These are phyloP conservation scores for Phytophthora foliorum DNA, from an alignment of 352 stramenopile genomes.

Conservation along the genomic window DNA sequence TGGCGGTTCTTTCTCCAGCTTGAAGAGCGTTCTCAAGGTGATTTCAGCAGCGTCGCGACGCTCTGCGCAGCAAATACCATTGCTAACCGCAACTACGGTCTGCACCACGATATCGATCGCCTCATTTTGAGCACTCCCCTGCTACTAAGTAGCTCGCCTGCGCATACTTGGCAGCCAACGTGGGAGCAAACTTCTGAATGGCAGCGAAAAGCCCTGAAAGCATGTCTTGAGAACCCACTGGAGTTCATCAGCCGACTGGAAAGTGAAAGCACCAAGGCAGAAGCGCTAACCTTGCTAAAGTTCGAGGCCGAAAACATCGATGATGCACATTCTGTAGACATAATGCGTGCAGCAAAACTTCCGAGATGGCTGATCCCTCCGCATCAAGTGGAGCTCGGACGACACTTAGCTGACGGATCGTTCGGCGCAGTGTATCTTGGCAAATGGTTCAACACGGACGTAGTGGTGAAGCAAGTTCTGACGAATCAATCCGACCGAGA, in stretches of 20 bases:
- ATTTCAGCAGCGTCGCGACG: background rate
- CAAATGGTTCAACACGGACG: slow-evolving; percentile 15
- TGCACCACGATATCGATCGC: slow-evolving; percentile 14
- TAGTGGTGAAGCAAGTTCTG: slow-evolving; percentile 4
- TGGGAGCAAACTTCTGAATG: background rate
- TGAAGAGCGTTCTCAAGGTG: background rate
- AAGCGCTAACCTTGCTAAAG: background rate
- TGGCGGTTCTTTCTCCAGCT: background rate
- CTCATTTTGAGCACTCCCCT: background rate
- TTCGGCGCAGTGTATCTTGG: slow-evolving; percentile 9
- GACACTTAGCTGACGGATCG: background rate
- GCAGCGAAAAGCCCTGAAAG: background rate
- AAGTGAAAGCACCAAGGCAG: background rate
- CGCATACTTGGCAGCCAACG: slow-evolving; percentile 9
- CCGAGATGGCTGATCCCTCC: slow-evolving; percentile 12
- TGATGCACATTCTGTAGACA: background rate
- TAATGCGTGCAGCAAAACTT: background rate
- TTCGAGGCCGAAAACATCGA: background rate
- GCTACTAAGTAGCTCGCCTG: background rate
- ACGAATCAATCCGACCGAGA: background rate
- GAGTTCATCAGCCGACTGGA: background rate
- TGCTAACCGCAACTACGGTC: slow-evolving; percentile 2
- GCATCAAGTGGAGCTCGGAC: slow-evolving; percentile 5
- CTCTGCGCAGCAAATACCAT: background rate
- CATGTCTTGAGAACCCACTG: background rate